phyloP scores from a whole-genome alignment of 805 yeast species.

The Kockiozyma suomiensis region DNA sequence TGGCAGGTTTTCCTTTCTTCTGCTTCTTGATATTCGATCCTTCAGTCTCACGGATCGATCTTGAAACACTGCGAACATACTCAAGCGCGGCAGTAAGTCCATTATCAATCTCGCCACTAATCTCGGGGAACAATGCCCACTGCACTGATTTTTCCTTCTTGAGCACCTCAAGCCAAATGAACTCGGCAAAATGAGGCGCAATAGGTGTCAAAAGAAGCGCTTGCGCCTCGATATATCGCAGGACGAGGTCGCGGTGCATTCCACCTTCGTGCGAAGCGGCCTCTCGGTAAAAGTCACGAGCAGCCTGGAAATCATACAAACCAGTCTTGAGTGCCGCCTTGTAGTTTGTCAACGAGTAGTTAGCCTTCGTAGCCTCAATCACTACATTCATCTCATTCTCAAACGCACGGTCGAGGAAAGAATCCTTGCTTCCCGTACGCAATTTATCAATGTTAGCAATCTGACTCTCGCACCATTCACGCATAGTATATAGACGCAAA shows the following conservation, averaged over 20 bases:
- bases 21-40: constrained; percentile 75
- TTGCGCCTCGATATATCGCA: constrained; percentile 84
- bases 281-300: constrained; percentile 97
- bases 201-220: constrained; percentile 83
- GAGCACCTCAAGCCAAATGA: constrained; percentile 80
- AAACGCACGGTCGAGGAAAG: constrained; percentile 84
- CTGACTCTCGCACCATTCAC: constrained; percentile 92
- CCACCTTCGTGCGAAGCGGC: constrained; percentile 54
- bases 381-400: constrained; percentile 90
- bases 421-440: constrained; percentile 51
- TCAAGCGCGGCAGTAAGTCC: constrained; percentile 67
- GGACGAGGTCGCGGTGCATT: constrained; percentile 83
- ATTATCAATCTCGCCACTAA: constrained; percentile 64
- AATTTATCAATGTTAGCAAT: constrained; percentile 40
- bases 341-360: constrained; percentile 73
- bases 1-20: constrained; percentile 83
- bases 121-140: constrained; percentile 76
- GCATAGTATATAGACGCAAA: constrained; percentile 84
- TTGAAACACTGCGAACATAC: constrained; percentile 75
- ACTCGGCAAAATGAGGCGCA: constrained; percentile 95
- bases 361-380: constrained; percentile 70
- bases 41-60: constrained; percentile 92
- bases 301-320: constrained; percentile 88
- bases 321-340: constrained; percentile 90
- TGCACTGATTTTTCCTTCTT: constrained; percentile 69